Percentiles rank a stretch among this genome's conserved stretches.
These are phyloP conservation scores for Pneumocystis jirovecii DNA, from an alignment of 1,139 yeast genomes.

Conservation along the genomic window DNA sequence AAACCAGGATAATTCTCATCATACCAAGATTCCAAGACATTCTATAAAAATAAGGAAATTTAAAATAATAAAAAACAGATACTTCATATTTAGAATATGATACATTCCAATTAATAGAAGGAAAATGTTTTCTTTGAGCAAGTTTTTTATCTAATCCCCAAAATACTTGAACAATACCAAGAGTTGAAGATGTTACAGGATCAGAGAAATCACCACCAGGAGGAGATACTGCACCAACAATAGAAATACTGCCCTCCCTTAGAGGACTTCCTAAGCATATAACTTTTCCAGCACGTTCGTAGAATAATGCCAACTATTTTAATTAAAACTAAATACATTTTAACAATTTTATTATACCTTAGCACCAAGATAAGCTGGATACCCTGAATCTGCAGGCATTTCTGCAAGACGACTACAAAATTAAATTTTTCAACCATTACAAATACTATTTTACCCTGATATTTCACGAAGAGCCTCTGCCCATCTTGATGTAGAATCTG, in stretches of 20 bases:
- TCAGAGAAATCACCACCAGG: conserved; percentile 99
- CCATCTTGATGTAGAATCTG: conserved; percentile 99
- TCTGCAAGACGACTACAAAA: conserved; percentile 78
- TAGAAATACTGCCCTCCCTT: conserved; percentile 91
- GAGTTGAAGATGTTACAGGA: conserved; percentile 95
- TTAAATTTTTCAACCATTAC: not conserved
- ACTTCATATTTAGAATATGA: conserved; percentile 76
- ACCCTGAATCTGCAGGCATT: conserved; percentile 99
- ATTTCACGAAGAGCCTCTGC: conserved; percentile 99
- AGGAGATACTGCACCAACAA: conserved; percentile 98
- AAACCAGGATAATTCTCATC: conserved; percentile 80
- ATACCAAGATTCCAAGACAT: conserved; percentile 70
- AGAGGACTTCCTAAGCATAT: conserved; percentile 91
- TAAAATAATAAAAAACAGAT: not conserved
- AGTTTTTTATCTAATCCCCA: conserved; percentile 99
- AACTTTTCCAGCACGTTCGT: conserved; percentile 98
- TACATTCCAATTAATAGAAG: conserved; percentile 88
- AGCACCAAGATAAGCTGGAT: conserved; percentile 99
- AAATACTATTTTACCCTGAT: conserved; percentile 35
- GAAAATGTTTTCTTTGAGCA: conserved; percentile 99
- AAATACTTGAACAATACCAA: conserved; percentile 97
- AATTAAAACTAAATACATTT: not conserved
- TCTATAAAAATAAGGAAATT: conserved; percentile 30
- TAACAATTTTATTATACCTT: conserved; percentile 25
- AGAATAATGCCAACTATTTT: conserved; percentile 68